Evolutionary conservation across 306 rosid genomes (phyloP).

Genomic region (Sindora glabra): DNA sequence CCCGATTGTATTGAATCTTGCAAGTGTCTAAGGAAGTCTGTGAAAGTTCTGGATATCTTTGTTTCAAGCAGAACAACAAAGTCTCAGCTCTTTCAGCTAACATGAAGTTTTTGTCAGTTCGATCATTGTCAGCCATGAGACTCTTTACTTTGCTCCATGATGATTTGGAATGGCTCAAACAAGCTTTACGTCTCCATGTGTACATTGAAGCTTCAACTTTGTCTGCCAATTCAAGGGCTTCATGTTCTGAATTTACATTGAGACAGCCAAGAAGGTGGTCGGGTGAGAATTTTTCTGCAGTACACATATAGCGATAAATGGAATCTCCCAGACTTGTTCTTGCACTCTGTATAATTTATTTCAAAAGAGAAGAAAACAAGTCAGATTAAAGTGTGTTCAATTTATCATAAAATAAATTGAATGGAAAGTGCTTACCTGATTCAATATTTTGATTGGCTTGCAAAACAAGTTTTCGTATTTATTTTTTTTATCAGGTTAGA

Average conservation of each 20-base stretch:
- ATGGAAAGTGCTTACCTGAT: no score
- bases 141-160: conserved; percentile 90
- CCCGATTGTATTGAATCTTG: conserved; percentile 87
- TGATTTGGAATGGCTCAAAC: conserved; percentile 70
- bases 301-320: conserved; percentile 55
- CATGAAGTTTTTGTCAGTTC: conserved; percentile 57
- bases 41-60: conserved; percentile 83
- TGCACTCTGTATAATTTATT: conserved; percentile 55
- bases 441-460: no score
- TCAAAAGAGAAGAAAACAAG: not conserved
- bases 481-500: no score
- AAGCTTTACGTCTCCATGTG: conserved; percentile 93
- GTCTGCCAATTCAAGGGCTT: conserved; percentile 86
- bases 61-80: conserved; percentile 67
- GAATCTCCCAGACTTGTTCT: conserved; percentile 72
- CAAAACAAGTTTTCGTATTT: no score
- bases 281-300: conserved; percentile 64
- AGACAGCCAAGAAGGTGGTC: conserved; percentile 57
- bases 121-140: conserved; percentile 54
- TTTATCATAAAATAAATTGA: no score
- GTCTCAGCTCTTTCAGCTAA: conserved; percentile 86
- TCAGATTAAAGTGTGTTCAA: not conserved
- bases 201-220: conserved; percentile 87
- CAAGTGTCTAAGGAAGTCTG: conserved; percentile 86
- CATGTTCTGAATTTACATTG: conserved; percentile 72